Evolutionary conservation across 306 rosid species (phyloP).

Genomic region (Ziziphus jujuba): DNA sequence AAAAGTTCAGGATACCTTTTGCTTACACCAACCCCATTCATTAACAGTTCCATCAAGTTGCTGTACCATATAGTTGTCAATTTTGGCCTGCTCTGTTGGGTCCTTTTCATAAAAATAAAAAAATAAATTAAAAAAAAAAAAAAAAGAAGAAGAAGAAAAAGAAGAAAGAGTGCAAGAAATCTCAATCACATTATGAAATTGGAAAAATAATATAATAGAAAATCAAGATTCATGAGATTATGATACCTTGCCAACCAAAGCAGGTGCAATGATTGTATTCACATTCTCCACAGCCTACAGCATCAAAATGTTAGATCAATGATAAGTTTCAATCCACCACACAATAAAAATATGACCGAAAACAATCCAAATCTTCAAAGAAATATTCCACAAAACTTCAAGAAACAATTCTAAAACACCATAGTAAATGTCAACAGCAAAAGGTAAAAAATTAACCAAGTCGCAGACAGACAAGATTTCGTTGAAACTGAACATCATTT

Average conservation of each 20-base stretch:
- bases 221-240: too few relatives aligned
- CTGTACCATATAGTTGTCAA: constrained; percentile 76
- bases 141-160: too few relatives aligned
- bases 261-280: constrained; percentile 63
- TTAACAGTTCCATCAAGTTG: constrained; percentile 81
- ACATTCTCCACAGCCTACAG: constrained; percentile 70
- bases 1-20: constrained; percentile 43
- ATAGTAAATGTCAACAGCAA: neutral
- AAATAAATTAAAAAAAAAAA: too few relatives aligned
- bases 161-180: neutral
- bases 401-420: neutral
- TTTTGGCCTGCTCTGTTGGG: constrained; percentile 62
- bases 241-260: constrained; percentile 64
- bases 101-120: constrained; percentile 33
- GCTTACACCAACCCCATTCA: constrained; percentile 91
- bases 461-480: neutral
- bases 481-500: neutral
- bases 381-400: neutral
- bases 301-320: neutral
- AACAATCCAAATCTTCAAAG: neutral
- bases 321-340: constrained; percentile 8
- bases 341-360: neutral
- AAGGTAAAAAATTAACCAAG: neutral
- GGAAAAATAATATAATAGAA: neutral
- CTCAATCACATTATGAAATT: constrained; percentile 11